Conservation (phyloP, 23 red algal species). For the Pyropia haitanensis region DNA sequence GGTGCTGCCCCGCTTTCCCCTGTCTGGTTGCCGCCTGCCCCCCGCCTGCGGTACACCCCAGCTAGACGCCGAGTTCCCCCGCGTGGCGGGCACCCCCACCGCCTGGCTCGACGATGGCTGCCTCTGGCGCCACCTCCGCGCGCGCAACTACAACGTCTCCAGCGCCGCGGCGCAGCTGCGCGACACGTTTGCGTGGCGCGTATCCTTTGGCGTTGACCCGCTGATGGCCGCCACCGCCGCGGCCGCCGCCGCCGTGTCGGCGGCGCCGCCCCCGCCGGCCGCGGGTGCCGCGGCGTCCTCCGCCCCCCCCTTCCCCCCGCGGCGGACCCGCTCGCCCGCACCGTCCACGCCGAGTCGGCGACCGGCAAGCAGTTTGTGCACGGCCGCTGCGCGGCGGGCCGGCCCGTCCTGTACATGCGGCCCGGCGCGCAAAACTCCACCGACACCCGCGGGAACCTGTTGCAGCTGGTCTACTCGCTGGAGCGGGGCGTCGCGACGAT, state of each 20-base stretch:
- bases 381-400: slow-evolving; percentile 12
- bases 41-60: too few relatives aligned
- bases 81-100: background rate
- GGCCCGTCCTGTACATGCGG: slow-evolving; percentile 38
- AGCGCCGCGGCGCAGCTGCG: slow-evolving; percentile 5
- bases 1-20: too few relatives aligned
- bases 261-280: too few relatives aligned
- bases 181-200: slow-evolving; percentile 26
- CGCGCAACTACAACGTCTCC: slow-evolving; percentile 26
- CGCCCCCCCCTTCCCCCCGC: too few relatives aligned
- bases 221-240: slow-evolving; percentile 12
- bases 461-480: slow-evolving; percentile 56
- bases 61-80: background rate
- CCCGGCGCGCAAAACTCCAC: slow-evolving; percentile 39
- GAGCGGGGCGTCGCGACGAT: slow-evolving; percentile 20
- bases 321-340: background rate
- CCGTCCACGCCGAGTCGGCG: slow-evolving; percentile 15
- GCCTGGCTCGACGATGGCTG: slow-evolving; percentile 27
- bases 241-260: too few relatives aligned
- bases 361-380: slow-evolving; percentile 42
- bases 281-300: too few relatives aligned
- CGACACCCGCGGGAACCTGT: slow-evolving; percentile 10
- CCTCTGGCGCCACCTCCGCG: slow-evolving; percentile 34
- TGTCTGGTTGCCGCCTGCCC: too few relatives aligned
- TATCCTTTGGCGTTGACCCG: slow-evolving; percentile 30